Base-by-base conservation (phyloP, 805 yeast genomes). In the Nakazawaea anatomiae region DNA sequence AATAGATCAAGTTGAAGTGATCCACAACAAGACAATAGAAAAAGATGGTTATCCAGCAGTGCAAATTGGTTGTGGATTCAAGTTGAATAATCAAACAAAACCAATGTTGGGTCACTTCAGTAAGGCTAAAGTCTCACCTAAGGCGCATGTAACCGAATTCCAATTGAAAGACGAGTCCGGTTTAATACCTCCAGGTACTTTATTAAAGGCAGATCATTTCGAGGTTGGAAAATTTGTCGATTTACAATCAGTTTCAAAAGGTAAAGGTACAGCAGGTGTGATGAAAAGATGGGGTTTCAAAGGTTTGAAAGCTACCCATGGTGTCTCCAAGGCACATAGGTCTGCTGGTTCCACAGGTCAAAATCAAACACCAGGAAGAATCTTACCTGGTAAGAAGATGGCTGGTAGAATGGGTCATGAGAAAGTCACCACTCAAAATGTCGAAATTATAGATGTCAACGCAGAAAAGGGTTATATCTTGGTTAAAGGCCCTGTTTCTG, bases 181-280 rank as follows among this genome's bases (percentile, higher is more conserved):
- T 0, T 72, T 90, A 48, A 67, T 88, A 48, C 87, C 90, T 10
- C 69, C 84, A 7, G 97, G 97, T 4, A 82, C 90, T 2, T 81
- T 83, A 60, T 69, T 94, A 51, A 79, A 72, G 50, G 96, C 97
- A 1, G 90, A 89, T 62, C 91, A 85, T 67, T 92, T 92, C 66
- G 77, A 82, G 52, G 74, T 72, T 14, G 98, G 97, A 32, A 94
- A 89, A 67, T 78, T 72, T 53, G 91, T 94, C 30, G 99, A 94
- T 65, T 72, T 89, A 48, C 77, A 82, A 64, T 86, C 91, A 12
- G 75, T 77, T 18, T 75, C 91, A 48, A 92, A 89, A 66, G 99
- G 99, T 70, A 94, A 94, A 69, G 99, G 99, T 9, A 89, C 89
- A 66, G 89, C 91, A 27, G 99, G 99, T 81, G 98, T 92, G 28